phyloP scores from a whole-genome alignment of 352 stramenopile species.

The Phytophthora lateralis region DNA sequence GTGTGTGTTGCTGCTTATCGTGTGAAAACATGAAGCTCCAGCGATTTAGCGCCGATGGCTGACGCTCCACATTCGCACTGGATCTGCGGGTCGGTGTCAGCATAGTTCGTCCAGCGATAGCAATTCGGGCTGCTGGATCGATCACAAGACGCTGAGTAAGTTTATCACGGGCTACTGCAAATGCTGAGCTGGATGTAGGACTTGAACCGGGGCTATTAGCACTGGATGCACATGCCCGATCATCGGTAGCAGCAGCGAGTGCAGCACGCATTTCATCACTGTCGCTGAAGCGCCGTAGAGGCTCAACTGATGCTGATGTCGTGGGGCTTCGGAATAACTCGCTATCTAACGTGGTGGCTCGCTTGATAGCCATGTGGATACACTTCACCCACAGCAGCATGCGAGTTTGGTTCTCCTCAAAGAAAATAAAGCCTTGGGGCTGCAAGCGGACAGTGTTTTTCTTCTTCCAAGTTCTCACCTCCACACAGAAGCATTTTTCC shows the following conservation, averaged over 20 bases:
- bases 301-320: slow-evolving; percentile 21
- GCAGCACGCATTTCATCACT: slow-evolving; percentile 26
- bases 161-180: slow-evolving; percentile 29
- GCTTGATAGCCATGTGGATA: slow-evolving; percentile 73
- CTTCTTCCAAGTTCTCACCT: slow-evolving; percentile 77
- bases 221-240: slow-evolving; percentile 9
- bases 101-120: slow-evolving; percentile 26
- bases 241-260: slow-evolving; percentile 8
- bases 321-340: slow-evolving; percentile 43
- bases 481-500: slow-evolving; percentile 80
- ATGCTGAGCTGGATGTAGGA: slow-evolving; percentile 19
- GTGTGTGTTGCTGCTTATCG: slow-evolving; percentile 39
- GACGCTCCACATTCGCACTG: slow-evolving; percentile 23
- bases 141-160: slow-evolving; percentile 41
- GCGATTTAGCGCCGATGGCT: slow-evolving; percentile 25
- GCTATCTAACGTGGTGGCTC: slow-evolving; percentile 42
- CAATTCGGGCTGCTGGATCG: slow-evolving; percentile 28
- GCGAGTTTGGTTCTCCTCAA: slow-evolving; percentile 66
- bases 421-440: slow-evolving; percentile 75
- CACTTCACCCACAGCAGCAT: slow-evolving; percentile 82
- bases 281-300: slow-evolving; percentile 20
- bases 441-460: slow-evolving; percentile 60
- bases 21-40: slow-evolving; percentile 42
- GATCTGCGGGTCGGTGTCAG: slow-evolving; percentile 30
- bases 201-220: slow-evolving; percentile 11